Evolutionary conservation across 2,329 filamentous ascomycete genomes (phyloP).

Genomic region (Neonectria magnoliae): DNA sequence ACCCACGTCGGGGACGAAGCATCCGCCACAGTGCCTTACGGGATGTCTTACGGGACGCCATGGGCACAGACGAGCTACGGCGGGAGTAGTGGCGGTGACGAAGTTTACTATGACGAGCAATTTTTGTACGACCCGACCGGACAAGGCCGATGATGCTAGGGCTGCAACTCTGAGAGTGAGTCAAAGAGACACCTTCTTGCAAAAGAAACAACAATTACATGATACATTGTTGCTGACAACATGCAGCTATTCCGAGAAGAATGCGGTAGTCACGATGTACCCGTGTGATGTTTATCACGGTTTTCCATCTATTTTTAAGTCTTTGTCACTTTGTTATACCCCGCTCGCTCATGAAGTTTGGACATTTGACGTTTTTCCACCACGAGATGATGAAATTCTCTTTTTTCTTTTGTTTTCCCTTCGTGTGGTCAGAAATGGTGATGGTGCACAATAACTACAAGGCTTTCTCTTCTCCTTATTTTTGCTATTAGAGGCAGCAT

Average conservation of each 20-base stretch:
- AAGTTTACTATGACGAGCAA: conserved; percentile 46
- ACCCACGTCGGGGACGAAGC: conserved; percentile 50
- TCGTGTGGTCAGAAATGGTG: background rate
- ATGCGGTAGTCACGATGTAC: background rate
- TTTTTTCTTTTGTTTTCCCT: background rate
- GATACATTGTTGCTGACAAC: conserved; percentile 1
- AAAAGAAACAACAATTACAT: background rate
- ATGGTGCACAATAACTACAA: background rate
- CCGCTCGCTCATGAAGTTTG: conserved; percentile 36
- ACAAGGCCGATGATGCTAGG: conserved; percentile 24
- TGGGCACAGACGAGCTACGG: conserved; percentile 48
- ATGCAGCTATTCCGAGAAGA: background rate
- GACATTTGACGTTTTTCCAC: conserved; percentile 27
- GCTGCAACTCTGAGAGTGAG: conserved; percentile 21
- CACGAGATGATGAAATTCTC: conserved; percentile 21
- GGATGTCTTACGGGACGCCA: conserved; percentile 35
- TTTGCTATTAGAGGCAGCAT: conserved; percentile 3
- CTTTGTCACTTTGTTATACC: conserved; percentile 30
- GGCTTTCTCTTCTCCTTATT: background rate
- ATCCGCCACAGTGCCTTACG: conserved; percentile 43
- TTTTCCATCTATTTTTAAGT: conserved; percentile 29
- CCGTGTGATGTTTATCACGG: conserved; percentile 25
- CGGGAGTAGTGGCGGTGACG: conserved; percentile 47
- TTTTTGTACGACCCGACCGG: conserved; percentile 43
- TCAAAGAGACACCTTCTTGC: background rate